Percentiles rank a stretch among this genome's conserved stretches.
Conservation (phyloP, 2,329 filamentous ascomycete genomes). For the Aureobasidium sp. region DNA sequence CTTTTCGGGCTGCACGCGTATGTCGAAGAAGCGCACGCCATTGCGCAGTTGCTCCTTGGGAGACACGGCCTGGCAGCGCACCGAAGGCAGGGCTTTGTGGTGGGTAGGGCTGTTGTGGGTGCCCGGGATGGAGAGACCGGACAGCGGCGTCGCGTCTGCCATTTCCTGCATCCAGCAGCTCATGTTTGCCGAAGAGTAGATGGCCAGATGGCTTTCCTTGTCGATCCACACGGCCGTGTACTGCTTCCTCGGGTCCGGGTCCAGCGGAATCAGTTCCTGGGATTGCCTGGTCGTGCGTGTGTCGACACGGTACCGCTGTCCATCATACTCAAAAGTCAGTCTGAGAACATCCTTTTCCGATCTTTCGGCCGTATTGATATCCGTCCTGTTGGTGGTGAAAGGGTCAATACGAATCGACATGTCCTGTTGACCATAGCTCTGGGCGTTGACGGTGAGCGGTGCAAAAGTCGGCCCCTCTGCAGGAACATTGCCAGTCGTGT, state of each 20-base stretch:
- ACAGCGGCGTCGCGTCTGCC: slow-evolving; percentile 61
- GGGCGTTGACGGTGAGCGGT: slow-evolving; percentile 43
- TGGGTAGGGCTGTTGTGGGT: slow-evolving; percentile 91
- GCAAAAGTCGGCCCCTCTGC: slow-evolving; percentile 20
- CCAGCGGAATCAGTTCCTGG: slow-evolving; percentile 30
- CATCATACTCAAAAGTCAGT: slow-evolving; percentile 59
- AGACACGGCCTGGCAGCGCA: slow-evolving; percentile 80
- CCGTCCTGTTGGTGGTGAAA: slow-evolving; percentile 57
- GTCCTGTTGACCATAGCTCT: slow-evolving; percentile 53
- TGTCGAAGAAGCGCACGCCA: slow-evolving; percentile 88
- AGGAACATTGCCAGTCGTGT: slow-evolving; percentile 28
- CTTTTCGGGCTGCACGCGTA: slow-evolving; percentile 63
- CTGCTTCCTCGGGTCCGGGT: slow-evolving; percentile 29
- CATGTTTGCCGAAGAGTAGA: slow-evolving; percentile 64
- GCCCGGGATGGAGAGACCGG: slow-evolving; percentile 79
- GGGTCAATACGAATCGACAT: slow-evolving; percentile 56
- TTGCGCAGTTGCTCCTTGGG: slow-evolving; percentile 73
- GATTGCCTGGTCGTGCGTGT: slow-evolving; percentile 47
- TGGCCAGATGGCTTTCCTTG: slow-evolving; percentile 35
- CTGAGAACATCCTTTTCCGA: slow-evolving; percentile 56
- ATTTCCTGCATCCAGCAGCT: slow-evolving; percentile 74
- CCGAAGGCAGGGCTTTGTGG: slow-evolving; percentile 77
- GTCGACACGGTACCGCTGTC: slow-evolving; percentile 62
- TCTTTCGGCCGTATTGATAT: slow-evolving; percentile 51
- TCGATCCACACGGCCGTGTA: slow-evolving; percentile 37